Percentiles rank a stretch among this genome's conserved stretches.
These are phyloP conservation scores for Fonsecaea monophora DNA, from an alignment of 2,329 filamentous ascomycete species.

Conservation along the genomic window DNA sequence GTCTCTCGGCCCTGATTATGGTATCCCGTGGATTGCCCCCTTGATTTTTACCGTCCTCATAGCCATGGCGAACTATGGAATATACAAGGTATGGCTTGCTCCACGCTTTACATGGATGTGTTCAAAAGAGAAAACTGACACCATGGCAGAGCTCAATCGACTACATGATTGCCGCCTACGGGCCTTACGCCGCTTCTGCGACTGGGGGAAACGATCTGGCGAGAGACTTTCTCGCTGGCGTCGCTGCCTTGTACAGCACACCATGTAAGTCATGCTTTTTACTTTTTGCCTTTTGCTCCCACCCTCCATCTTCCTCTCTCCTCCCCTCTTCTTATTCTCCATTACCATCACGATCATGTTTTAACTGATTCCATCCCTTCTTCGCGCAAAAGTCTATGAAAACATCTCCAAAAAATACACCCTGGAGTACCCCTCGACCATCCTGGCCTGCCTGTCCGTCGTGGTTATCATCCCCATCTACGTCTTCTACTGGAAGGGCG, in stretches of 20 bases:
- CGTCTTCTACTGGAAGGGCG: conserved; percentile 69
- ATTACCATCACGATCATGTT: neutral
- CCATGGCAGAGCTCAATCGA: conserved; percentile 64
- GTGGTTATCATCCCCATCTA: conserved; percentile 69
- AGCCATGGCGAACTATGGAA: conserved; percentile 65
- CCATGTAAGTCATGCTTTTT: conserved; percentile 50
- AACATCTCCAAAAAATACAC: conserved; percentile 56
- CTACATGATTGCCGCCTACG: conserved; percentile 72
- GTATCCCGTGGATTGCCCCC: conserved; percentile 65
- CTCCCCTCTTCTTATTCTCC: neutral
- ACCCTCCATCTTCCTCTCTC: conserved; percentile 9
- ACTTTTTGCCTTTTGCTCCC: too few relatives aligned
- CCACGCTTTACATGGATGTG: neutral
- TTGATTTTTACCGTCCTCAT: conserved; percentile 66
- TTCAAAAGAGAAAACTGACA: neutral
- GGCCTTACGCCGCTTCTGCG: conserved; percentile 67
- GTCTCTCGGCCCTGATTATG: conserved; percentile 58
- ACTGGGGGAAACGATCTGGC: conserved; percentile 71
- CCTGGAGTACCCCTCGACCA: conserved; percentile 57
- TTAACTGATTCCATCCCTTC: conserved; percentile 13
- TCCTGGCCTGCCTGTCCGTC: conserved; percentile 66
- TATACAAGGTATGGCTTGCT: conserved; percentile 28
- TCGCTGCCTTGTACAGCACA: conserved; percentile 64
- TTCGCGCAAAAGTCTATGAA: conserved; percentile 46
- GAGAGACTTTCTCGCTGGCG: conserved; percentile 67